Conservation (phyloP, 345 rosid genomes). For the sweet orange (Citrus sinensis) region DNA sequence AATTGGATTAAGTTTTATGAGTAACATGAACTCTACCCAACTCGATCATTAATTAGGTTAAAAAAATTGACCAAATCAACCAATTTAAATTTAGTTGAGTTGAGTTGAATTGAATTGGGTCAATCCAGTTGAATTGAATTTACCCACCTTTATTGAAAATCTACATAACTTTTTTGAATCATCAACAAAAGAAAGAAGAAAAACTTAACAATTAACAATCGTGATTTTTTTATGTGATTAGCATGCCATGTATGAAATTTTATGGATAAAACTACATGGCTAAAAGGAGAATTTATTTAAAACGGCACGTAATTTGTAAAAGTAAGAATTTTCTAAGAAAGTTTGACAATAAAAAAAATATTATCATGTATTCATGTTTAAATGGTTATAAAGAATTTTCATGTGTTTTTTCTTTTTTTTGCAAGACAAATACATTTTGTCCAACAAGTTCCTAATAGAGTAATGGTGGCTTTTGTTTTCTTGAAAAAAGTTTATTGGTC, state of each 20-base stretch:
- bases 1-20: no score
- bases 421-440: neutral
- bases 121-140: no score
- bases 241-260: neutral
- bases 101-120: no score
- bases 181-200: neutral
- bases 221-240: neutral
- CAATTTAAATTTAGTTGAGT: no score
- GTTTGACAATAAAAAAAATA: neutral
- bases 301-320: neutral
- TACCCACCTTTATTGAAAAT: no score
- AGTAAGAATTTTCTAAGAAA: neutral
- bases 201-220: neutral
- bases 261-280: neutral
- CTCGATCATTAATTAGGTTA: no score
- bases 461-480: neutral
- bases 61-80: no score
- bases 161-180: neutral
- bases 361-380: no score
- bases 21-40: no score
- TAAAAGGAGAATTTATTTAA: neutral
- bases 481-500: neutral
- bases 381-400: no score
- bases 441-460: neutral
- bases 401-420: no score